A percentile compares a stretch with the other conserved stretches of the same genome.
Conservation (phyloP, 139 green algal species). For the Chlamydomonas sp. region DNA sequence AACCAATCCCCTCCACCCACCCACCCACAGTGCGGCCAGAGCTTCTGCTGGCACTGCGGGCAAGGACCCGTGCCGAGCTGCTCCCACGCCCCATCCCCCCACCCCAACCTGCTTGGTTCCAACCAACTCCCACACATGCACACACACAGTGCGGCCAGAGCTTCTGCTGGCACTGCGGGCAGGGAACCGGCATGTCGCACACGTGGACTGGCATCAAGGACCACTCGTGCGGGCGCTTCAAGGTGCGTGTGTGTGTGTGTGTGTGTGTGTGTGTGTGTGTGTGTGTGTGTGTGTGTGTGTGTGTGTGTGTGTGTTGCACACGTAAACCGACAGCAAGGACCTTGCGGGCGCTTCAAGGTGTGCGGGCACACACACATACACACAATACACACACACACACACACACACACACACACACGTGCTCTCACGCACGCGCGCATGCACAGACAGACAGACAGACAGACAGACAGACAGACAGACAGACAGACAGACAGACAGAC, state of each 20-base stretch:
- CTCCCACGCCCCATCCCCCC: neutral
- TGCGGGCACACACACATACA: too few relatives aligned
- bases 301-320: too few relatives aligned
- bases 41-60: conserved; percentile 89
- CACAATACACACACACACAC: too few relatives aligned
- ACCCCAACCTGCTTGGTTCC: neutral
- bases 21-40: conserved; percentile 22
- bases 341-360: neutral
- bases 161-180: conserved; percentile 89
- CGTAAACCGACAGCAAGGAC: too few relatives aligned
- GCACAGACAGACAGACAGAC: too few relatives aligned
- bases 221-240: conserved; percentile 39
- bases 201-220: conserved; percentile 71
- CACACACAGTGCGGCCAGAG: conserved; percentile 25
- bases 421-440: too few relatives aligned
- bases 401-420: too few relatives aligned
- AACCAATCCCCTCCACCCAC: neutral
- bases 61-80: conserved; percentile 50
- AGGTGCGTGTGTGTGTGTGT: neutral
- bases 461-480: conserved; percentile 2
- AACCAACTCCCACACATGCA: neutral
- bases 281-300: too few relatives aligned
- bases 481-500: conserved; percentile 2
- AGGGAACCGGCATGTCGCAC: conserved; percentile 66
- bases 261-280: neutral